These are phyloP conservation scores for Arachnomyces sp. DNA, from an alignment of 2,329 filamentous ascomycete genomes.

Conservation along the genomic window DNA sequence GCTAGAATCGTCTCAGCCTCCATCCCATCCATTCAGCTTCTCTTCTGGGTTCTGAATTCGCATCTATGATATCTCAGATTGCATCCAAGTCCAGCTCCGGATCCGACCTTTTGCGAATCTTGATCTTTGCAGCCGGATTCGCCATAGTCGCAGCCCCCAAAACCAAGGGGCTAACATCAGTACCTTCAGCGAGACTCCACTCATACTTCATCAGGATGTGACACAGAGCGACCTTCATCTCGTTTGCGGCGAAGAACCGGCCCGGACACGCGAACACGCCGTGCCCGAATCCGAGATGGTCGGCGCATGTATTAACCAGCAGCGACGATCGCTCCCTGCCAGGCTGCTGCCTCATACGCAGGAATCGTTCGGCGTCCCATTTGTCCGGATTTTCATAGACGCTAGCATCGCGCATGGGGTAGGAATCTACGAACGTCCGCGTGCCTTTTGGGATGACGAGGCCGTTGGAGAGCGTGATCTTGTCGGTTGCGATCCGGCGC, in stretches of 20 bases:
- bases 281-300: conserved; percentile 20
- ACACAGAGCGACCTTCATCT: conserved; percentile 26
- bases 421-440: conserved; percentile 8
- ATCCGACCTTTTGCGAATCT: no score
- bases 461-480: conserved; percentile 13
- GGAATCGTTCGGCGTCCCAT: conserved; percentile 15
- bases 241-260: conserved; percentile 25
- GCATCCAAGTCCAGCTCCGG: no score
- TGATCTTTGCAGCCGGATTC: no score
- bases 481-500: conserved; percentile 8
- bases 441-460: conserved; percentile 12
- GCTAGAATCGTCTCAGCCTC: no score
- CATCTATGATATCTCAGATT: no score
- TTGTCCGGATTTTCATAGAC: conserved; percentile 11
- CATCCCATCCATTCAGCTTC: no score
- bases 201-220: conserved; percentile 28
- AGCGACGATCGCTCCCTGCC: conserved; percentile 8
- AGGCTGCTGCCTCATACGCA: conserved; percentile 7
- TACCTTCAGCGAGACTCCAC: conserved; percentile 18
- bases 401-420: conserved; percentile 10
- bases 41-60: no score
- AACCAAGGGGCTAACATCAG: no score
- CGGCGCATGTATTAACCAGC: conserved; percentile 8
- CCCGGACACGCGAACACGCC: conserved; percentile 28
- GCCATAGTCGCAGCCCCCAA: no score